A percentile compares a stretch with the other conserved stretches of the same genome.
phyloP scores from a whole-genome alignment of 345 rosid species.

The Arabidopsis suecica region DNA sequence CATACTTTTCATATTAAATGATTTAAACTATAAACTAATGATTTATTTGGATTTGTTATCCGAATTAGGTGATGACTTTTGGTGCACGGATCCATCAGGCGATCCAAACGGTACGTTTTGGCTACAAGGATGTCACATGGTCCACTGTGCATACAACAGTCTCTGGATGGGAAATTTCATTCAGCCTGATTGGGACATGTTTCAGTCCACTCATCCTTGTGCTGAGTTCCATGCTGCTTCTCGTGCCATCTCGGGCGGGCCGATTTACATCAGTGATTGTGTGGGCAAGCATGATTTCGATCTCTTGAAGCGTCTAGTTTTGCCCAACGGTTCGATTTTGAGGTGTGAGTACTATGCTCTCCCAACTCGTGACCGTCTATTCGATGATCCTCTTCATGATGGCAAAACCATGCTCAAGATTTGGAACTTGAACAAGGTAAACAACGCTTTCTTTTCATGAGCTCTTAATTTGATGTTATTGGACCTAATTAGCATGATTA shows the following conservation, averaged over 20 bases:
- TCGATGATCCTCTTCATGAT: conserved; percentile 93
- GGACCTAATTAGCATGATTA: conserved; percentile 1
- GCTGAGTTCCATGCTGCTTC: conserved; percentile 98
- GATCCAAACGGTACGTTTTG: conserved; percentile 95
- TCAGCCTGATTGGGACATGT: conserved; percentile 99
- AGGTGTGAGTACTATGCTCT: conserved; percentile 89
- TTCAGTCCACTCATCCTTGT: conserved; percentile 96
- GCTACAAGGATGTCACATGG: conserved; percentile 99
- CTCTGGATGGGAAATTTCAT: conserved; percentile 99
- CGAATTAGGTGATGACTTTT: conserved; percentile 84
- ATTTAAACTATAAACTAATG: background rate
- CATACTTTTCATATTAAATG: background rate
- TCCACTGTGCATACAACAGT: conserved; percentile 98
- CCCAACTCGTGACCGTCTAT: conserved; percentile 89
- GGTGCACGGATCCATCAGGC: conserved; percentile 98
- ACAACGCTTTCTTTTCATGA: background rate
- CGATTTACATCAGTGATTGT: conserved; percentile 79
- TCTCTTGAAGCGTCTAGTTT: conserved; percentile 67
- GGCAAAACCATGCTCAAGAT: conserved; percentile 99
- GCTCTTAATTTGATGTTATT: background rate
- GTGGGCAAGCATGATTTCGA: conserved; percentile 86
- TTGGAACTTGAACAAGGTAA: conserved; percentile 96
- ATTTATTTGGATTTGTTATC: background rate
- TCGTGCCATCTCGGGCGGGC: conserved; percentile 94
- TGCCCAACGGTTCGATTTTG: conserved; percentile 82